A percentile compares a stretch with the other conserved stretches of the same genome.
Conservation (phyloP, 2,329 filamentous ascomycete species). For the Penicillium hordei region DNA sequence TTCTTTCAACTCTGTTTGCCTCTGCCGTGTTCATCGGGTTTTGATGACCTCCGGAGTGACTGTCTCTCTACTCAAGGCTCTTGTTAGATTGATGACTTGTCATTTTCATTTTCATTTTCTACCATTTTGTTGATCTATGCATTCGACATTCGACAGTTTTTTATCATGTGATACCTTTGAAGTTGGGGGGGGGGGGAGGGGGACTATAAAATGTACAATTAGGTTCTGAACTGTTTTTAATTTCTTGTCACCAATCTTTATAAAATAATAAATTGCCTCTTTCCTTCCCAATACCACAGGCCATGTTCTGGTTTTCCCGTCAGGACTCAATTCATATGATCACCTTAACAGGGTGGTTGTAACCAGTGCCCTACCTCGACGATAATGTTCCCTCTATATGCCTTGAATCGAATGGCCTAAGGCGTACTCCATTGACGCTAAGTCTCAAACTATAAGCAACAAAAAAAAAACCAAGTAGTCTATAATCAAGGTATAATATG, state of each 20-base stretch:
- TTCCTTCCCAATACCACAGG: background rate
- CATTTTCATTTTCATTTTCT: background rate
- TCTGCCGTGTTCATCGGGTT: background rate
- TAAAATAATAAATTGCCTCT: background rate
- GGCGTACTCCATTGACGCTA: no score
- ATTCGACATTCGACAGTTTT: background rate
- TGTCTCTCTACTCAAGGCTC: background rate
- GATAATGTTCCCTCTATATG: background rate
- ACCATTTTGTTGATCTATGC: background rate
- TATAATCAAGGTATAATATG: background rate
- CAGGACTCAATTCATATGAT: background rate
- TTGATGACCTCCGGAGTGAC: background rate
- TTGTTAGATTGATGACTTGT: background rate
- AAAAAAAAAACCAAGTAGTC: background rate
- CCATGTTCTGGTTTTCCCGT: no score
- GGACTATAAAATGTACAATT: background rate
- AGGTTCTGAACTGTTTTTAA: background rate
- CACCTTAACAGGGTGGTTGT: background rate
- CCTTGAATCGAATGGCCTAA: background rate
- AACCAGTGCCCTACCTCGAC: background rate
- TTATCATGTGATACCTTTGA: background rate
- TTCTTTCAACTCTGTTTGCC: slow-evolving; percentile 6
- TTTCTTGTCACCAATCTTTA: background rate
- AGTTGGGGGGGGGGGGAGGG: no score
- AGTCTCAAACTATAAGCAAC: background rate